Percentiles rank a stretch among this genome's conserved stretches.
phyloP scores from a whole-genome alignment of 2,329 filamentous ascomycete species.

The Fusarium sp. region DNA sequence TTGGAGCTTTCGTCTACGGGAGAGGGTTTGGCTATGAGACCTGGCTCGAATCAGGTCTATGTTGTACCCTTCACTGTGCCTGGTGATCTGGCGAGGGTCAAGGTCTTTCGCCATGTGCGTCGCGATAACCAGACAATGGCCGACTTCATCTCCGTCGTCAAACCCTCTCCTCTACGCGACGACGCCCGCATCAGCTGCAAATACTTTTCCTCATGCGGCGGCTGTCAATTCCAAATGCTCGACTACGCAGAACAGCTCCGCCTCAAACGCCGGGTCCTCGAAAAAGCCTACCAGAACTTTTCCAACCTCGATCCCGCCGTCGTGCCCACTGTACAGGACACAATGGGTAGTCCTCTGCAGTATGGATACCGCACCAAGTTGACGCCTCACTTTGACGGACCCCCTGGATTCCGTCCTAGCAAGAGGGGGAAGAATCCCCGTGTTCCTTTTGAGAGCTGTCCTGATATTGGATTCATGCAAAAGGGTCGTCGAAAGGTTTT shows the following conservation, averaged over 20 bases:
- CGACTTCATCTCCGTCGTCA: conserved; percentile 84
- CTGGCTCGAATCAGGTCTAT: conserved; percentile 75
- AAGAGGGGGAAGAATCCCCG: conserved; percentile 63
- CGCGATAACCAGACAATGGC: conserved; percentile 78
- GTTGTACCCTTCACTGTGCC: conserved; percentile 90
- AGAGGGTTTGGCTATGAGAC: conserved; percentile 84
- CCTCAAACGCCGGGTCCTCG: conserved; percentile 87
- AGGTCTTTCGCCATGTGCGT: conserved; percentile 79
- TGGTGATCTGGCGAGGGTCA: conserved; percentile 83
- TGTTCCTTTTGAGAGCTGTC: conserved; percentile 69
- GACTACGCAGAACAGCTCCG: conserved; percentile 86
- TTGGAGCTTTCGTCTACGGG: conserved; percentile 88
- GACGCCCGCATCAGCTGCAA: conserved; percentile 81
- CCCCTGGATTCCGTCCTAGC: conserved; percentile 66
- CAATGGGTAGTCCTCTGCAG: conserved; percentile 89
- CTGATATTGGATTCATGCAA: conserved; percentile 89
- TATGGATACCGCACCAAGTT: conserved; percentile 97
- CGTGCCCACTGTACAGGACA: conserved; percentile 82
- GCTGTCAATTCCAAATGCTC: conserved; percentile 98
- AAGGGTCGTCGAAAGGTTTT: conserved; percentile 85
- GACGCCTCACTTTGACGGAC: conserved; percentile 93
- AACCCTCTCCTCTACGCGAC: conserved; percentile 80
- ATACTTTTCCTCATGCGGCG: conserved; percentile 89
- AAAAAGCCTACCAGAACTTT: conserved; percentile 93
- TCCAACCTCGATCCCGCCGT: conserved; percentile 81